Percentiles rank a stretch among this genome's conserved stretches.
Evolutionary conservation across 2,329 filamentous ascomycete genomes (phyloP).

Genomic region (Huntiella bhutanensis): DNA sequence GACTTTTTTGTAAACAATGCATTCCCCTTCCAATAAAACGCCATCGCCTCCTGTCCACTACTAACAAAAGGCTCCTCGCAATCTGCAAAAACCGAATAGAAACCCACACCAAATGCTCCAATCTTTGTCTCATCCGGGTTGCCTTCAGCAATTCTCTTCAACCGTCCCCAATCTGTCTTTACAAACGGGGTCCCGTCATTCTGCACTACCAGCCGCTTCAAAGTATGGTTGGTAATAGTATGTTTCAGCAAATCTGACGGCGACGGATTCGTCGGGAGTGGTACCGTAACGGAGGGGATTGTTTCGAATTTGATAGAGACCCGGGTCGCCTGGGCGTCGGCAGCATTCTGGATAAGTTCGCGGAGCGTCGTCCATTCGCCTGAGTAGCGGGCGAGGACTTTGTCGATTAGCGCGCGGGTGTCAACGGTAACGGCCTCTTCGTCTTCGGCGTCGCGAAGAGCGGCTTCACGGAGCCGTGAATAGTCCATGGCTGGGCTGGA

Average conservation of each 20-base stretch:
- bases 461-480: conserved; percentile 63
- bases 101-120: conserved; percentile 92
- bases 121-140: conserved; percentile 99
- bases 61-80: conserved; percentile 96
- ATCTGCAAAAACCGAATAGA: conserved; percentile 96
- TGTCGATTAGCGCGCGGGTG: conserved; percentile 89
- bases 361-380: conserved; percentile 83
- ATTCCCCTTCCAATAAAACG: conserved; percentile 99
- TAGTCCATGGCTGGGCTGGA: conserved; percentile 42
- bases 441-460: conserved; percentile 67
- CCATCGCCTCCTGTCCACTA: conserved; percentile 83
- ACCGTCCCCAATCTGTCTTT: conserved; percentile 74
- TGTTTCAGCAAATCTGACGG: conserved; percentile 63
- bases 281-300: conserved; percentile 58
- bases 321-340: conserved; percentile 77
- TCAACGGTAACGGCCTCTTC: conserved; percentile 98
- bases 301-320: conserved; percentile 90
- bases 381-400: conserved; percentile 87
- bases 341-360: conserved; percentile 96
- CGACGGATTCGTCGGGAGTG: conserved; percentile 45
- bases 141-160: conserved; percentile 96
- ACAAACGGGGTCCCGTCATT: conserved; percentile 84
- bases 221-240: conserved; percentile 63
- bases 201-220: conserved; percentile 72
- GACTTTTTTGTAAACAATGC: conserved; percentile 82